Evolutionary conservation across 768 basidiomycete genomes (phyloP).

Genomic region (Kwoniella newhampshirensis): DNA sequence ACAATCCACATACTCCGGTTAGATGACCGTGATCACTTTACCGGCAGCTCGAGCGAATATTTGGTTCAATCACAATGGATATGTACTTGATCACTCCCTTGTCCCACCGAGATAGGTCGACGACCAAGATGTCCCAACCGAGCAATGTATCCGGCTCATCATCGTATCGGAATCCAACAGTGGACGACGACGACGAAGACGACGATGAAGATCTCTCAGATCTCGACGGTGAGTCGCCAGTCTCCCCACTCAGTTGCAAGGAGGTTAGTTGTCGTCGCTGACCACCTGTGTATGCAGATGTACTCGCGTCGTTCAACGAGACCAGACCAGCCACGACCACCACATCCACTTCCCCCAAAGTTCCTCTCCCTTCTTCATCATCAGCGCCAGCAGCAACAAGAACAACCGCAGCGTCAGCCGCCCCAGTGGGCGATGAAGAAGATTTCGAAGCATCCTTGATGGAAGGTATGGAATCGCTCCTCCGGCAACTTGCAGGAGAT

Average conservation of each 20-base stretch:
- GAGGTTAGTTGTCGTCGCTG: background rate
- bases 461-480: conserved; percentile 49
- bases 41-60: too few relatives aligned
- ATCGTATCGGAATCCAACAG: conserved; percentile 29
- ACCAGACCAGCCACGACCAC: background rate
- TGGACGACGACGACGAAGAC: conserved; percentile 42
- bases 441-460: conserved; percentile 49
- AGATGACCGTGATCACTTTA: too few relatives aligned
- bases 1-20: too few relatives aligned
- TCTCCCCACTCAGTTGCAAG: background rate
- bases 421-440: conserved; percentile 29
- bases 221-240: conserved; percentile 41
- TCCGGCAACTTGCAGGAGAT: conserved; percentile 42
- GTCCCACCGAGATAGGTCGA: too few relatives aligned
- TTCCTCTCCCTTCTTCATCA: background rate
- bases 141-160: too few relatives aligned
- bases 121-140: too few relatives aligned
- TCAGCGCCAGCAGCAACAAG: background rate
- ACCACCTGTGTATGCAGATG: conserved; percentile 29
- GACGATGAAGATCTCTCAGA: conserved; percentile 51
- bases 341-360: conserved; percentile 8
- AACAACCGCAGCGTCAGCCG: conserved; percentile 4
- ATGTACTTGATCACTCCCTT: too few relatives aligned
- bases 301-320: conserved; percentile 43
- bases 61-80: too few relatives aligned